phyloP scores from a whole-genome alignment of 768 basidiomycete species.

The Kwoniella sp. region DNA sequence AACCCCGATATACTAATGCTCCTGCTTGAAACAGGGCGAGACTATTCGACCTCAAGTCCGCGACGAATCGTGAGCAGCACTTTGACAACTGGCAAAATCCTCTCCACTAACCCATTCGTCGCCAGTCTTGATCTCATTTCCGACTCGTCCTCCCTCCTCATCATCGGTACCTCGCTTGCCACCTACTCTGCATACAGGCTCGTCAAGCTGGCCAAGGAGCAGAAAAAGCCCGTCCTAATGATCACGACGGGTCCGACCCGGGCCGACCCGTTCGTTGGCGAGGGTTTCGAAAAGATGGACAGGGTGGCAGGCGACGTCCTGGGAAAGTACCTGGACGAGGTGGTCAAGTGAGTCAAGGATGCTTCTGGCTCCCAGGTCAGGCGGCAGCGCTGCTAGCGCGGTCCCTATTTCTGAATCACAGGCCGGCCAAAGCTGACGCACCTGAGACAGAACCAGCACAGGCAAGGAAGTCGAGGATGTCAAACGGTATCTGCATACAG shows the following conservation, averaged over 20 bases:
- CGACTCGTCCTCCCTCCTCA: slow-evolving; percentile 61
- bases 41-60: slow-evolving; percentile 66
- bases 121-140: slow-evolving; percentile 9
- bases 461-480: slow-evolving; percentile 37
- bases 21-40: slow-evolving; percentile 57
- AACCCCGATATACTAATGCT: no score
- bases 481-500: slow-evolving; percentile 31
- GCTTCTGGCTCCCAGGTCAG: no score
- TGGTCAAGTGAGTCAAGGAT: slow-evolving; percentile 41
- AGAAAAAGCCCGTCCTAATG: slow-evolving; percentile 71
- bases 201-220: slow-evolving; percentile 70
- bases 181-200: slow-evolving; percentile 89
- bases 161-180: slow-evolving; percentile 85
- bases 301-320: slow-evolving; percentile 69
- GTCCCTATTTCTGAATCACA: no score
- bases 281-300: slow-evolving; percentile 73
- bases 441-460: slow-evolving; percentile 33
- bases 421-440: no score
- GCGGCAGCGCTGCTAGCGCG: no score
- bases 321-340: slow-evolving; percentile 55
- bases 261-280: slow-evolving; percentile 60
- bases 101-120: not conserved
- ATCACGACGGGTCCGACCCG: slow-evolving; percentile 85
- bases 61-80: slow-evolving; percentile 64
- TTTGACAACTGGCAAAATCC: not conserved